Percentiles rank a stretch among this genome's conserved stretches.
phyloP scores from a whole-genome alignment of 768 basidiomycete genomes.

The Termitomyces sp. region DNA sequence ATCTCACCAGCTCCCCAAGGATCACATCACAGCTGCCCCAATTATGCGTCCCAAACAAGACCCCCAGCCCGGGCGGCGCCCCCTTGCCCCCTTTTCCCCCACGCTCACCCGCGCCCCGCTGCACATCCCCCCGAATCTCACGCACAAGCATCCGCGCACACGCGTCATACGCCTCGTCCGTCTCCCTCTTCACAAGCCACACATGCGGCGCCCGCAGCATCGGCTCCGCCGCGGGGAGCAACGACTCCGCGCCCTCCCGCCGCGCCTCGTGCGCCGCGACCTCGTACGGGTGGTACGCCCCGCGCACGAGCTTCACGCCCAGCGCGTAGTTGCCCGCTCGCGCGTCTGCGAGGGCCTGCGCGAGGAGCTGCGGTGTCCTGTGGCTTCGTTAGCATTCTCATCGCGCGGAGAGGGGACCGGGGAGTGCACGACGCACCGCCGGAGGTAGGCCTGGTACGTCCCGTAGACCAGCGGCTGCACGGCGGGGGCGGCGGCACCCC shows the following conservation, averaged over 20 bases:
- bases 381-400: background rate
- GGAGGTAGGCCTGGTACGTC: conserved; percentile 88
- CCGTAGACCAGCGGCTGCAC: conserved; percentile 70
- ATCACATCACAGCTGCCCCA: conserved; percentile 59
- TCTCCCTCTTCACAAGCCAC: conserved; percentile 61
- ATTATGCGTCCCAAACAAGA: conserved; percentile 89
- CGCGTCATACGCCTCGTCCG: conserved; percentile 67
- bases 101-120: background rate
- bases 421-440: conserved; percentile 54
- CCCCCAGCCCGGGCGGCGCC: conserved; percentile 36
- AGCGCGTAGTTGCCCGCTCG: conserved; percentile 61
- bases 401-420: too few relatives aligned
- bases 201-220: too few relatives aligned
- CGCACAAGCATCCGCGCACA: conserved; percentile 53
- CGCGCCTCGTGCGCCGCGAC: conserved; percentile 34
- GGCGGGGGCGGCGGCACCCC: background rate
- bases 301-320: conserved; percentile 89
- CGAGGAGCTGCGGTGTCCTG: conserved; percentile 68
- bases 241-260: conserved; percentile 17
- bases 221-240: conserved; percentile 55
- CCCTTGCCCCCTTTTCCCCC: background rate
- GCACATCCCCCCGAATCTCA: conserved; percentile 48
- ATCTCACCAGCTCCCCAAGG: conserved; percentile 49
- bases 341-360: conserved; percentile 60
- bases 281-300: conserved; percentile 86